Percentiles rank a stretch among this genome's conserved stretches.
phyloP scores from a whole-genome alignment of 176 grass and related monocot species.

The Guadua angustifolia region DNA sequence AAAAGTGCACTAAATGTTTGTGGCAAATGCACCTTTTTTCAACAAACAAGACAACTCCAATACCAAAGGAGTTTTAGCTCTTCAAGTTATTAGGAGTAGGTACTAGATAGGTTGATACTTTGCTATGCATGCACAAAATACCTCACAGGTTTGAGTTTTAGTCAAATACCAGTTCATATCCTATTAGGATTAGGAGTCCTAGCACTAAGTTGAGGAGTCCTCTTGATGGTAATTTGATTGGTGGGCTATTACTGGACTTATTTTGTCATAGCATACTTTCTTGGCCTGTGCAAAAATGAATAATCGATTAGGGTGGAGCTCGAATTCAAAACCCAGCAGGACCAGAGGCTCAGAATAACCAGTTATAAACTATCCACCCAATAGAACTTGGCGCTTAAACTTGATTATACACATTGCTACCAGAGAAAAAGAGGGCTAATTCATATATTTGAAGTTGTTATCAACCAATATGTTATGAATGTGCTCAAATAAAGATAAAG shows the following conservation, averaged over 20 bases:
- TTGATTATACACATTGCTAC: neutral
- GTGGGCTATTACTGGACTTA: neutral
- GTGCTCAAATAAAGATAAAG: neutral
- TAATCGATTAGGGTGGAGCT: neutral
- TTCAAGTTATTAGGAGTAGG: neutral
- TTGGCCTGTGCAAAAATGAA: neutral
- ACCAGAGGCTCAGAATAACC: neutral
- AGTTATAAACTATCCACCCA: neutral
- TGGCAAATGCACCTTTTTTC: neutral
- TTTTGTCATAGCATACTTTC: neutral
- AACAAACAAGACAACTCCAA: neutral
- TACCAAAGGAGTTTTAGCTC: neutral
- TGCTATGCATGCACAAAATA: neutral
- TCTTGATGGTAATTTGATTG: neutral
- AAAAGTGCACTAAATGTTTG: neutral
- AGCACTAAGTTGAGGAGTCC: neutral
- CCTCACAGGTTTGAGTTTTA: neutral
- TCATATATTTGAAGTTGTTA: neutral
- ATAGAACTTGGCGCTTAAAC: neutral
- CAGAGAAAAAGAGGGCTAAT: neutral
- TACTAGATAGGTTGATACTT: neutral
- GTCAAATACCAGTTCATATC: neutral
- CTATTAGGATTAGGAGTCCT: neutral
- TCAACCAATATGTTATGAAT: neutral
- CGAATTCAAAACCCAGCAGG: neutral